Evolutionary conservation across 2,329 filamentous ascomycete genomes (phyloP), one percentile per base, ranked within the genome.

Genomic region (Beauveria brongniartii): DNA sequence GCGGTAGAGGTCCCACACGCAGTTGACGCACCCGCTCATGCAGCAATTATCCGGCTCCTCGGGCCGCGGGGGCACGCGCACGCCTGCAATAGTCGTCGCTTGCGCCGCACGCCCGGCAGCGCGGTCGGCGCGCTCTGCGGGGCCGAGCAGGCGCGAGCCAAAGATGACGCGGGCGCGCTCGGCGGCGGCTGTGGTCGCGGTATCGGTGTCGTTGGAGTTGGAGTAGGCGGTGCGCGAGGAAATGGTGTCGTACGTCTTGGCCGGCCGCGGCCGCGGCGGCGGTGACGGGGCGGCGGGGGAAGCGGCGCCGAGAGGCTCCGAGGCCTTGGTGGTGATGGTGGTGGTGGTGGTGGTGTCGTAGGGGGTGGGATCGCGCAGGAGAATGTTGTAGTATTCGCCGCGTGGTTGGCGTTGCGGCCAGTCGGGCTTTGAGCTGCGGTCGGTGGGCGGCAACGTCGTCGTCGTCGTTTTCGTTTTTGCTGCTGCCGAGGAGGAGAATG

Each of bases 11-110:
- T 97, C 92, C 92, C 92, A 97, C 3, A 97, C 94, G 73, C 94
- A 99, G 73, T 97, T 92, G 54, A 96, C 93, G 72, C 94, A 99
- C 3, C 94, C 94, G 70, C 90, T 94, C 94, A 99, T 99, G 75
- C 94, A 99, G 81, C 94, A 99, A 71, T 99, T 97, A 69, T 97
- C 94, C 3, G 94, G 94, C 74, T 99, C 93, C 53, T 85, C 82
- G 1, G 94, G 94, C 53, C 84, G 83, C 0, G 92, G 92, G 2
- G 94, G 94, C 5, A 97, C 88, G 20, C 85, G 75, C 1, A 97
- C 82, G 3, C 92, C 93, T 1, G 90, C 92, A 60, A 97, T 79
- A 63, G 85, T 78, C 9, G 78, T 83, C 55, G 85, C 85, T 63
- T 82, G 79, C 16, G 80, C 77, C 14, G 84, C 77, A 41, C 85